Percentiles rank a stretch among this genome's conserved stretches.
These are phyloP conservation scores for Trifolium pratense DNA, from an alignment of 306 rosid species.

Conservation along the genomic window DNA sequence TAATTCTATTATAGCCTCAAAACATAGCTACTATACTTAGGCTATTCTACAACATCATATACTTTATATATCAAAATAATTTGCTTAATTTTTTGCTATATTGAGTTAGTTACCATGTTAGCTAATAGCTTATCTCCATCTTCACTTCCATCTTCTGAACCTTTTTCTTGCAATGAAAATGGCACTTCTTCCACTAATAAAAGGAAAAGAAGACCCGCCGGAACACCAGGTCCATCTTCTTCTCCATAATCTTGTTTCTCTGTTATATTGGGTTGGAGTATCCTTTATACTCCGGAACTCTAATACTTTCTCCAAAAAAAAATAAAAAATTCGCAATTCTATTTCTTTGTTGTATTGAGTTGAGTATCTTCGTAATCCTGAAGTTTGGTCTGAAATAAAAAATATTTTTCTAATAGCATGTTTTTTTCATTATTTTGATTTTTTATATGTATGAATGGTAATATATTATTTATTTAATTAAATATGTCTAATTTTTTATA, in stretches of 20 bases:
- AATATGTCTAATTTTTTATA: background rate
- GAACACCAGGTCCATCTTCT: constrained; percentile 77
- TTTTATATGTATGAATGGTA: background rate
- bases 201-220: constrained; percentile 93
- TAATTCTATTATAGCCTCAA: constrained; percentile 32
- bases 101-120: constrained; percentile 54
- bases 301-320: background rate
- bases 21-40: constrained; percentile 23
- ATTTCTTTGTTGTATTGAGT: background rate
- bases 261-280: background rate
- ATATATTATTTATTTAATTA: background rate
- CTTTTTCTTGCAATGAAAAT: constrained; percentile 72
- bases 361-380: too few species aligned
- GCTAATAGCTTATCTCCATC: constrained; percentile 66
- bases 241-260: background rate
- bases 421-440: background rate
- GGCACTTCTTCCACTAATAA: constrained; percentile 57
- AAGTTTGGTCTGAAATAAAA: background rate
- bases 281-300: background rate
- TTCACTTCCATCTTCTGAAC: constrained; percentile 72
- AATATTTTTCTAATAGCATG: background rate
- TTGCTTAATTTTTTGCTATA: constrained; percentile 4
- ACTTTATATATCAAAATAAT: background rate
- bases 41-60: constrained; percentile 19
- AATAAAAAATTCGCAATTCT: too few species aligned